phyloP scores from a whole-genome alignment of 208 protist species.

The Acanthamoeba castellanii region DNA sequence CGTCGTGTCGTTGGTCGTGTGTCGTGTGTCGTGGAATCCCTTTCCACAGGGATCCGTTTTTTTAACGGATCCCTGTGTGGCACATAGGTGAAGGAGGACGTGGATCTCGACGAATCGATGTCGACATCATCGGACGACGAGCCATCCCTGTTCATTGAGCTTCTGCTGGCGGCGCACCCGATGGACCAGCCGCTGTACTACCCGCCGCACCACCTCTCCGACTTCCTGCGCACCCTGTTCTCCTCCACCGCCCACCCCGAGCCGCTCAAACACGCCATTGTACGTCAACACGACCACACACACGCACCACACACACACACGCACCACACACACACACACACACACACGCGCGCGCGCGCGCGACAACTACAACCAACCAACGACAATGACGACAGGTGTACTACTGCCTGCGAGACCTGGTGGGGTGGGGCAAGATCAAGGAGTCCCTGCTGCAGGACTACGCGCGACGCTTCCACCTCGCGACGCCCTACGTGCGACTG shows the following conservation, averaged over 20 bases:
- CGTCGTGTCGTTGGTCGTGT: too few relatives aligned
- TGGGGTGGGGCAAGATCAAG: conserved; percentile 1
- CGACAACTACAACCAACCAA: neutral
- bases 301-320: too few relatives aligned
- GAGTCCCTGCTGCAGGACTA: neutral
- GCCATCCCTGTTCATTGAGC: neutral
- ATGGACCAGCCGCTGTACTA: neutral
- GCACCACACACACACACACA: neutral
- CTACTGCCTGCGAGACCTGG: conserved; percentile 11
- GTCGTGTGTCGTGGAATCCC: neutral
- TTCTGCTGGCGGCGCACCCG: neutral
- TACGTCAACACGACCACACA: neutral
- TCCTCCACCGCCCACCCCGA: neutral
- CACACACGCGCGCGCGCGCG: neutral
- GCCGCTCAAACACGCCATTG: conserved; percentile 8
- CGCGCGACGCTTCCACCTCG: neutral
- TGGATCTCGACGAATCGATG: neutral
- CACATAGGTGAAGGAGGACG: neutral
- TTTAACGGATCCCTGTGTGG: neutral
- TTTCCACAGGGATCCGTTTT: too few relatives aligned
- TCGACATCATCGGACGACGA: neutral
- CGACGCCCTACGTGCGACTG: neutral
- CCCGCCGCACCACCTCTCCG: conserved; percentile 32
- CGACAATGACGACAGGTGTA: neutral
- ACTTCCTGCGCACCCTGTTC: conserved; percentile 12